A percentile compares a stretch with the other conserved stretches of the same genome.
These are phyloP conservation scores for Pharus latifolius DNA, from an alignment of 176 grass and related monocot species.

Conservation along the genomic window DNA sequence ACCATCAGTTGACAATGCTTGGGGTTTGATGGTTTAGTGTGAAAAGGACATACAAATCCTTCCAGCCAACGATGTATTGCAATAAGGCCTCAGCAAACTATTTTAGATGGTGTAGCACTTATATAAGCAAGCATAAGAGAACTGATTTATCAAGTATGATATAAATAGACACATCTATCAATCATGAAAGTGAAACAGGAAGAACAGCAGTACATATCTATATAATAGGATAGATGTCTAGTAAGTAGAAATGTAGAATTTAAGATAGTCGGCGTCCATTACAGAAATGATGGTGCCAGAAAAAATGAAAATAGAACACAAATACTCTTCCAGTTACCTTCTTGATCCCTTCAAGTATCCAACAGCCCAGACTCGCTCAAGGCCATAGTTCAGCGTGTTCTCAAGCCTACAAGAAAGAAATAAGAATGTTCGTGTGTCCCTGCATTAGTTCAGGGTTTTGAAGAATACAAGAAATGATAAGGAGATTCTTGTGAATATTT, in stretches of 20 bases:
- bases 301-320: background rate
- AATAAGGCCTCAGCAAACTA: no score
- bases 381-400: constrained; percentile 94
- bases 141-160: background rate
- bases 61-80: background rate
- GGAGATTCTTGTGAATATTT: no score
- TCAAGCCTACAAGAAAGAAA: constrained; percentile 64
- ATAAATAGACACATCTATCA: background rate
- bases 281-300: background rate
- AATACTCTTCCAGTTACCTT: constrained; percentile 46
- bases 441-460: no score
- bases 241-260: background rate
- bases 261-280: background rate
- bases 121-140: background rate
- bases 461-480: no score
- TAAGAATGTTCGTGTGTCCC: no score
- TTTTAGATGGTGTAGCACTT: background rate
- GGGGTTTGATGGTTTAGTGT: background rate
- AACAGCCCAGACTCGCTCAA: constrained; percentile 95
- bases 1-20: background rate
- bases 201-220: no score
- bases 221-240: background rate
- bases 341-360: constrained; percentile 98
- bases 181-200: background rate
- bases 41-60: background rate